Percentiles rank a stretch among this genome's conserved stretches.
Conservation (phyloP, 164 flowering plant species). For the Hamamelis virginiana region DNA sequence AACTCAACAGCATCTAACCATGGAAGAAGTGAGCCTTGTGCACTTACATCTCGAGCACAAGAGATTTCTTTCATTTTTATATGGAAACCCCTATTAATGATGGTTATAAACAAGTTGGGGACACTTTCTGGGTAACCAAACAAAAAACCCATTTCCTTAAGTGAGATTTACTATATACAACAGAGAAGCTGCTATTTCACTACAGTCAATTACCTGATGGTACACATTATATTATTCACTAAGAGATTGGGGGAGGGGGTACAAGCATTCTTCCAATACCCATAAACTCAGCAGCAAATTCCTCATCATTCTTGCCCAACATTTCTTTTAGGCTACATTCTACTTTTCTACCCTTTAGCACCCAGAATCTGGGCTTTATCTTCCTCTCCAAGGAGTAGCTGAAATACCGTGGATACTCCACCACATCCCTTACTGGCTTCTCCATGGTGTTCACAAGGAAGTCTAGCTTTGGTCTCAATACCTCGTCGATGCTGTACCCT, state of each 20-base stretch:
- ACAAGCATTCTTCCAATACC: constrained; percentile 38
- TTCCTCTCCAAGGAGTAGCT: constrained; percentile 89
- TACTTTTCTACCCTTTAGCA: constrained; percentile 54
- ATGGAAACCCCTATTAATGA: no score
- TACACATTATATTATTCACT: background rate
- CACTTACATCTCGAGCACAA: no score
- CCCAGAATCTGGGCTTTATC: constrained; percentile 78
- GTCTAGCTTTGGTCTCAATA: constrained; percentile 74
- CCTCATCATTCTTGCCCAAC: constrained; percentile 84
- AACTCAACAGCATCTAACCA: no score
- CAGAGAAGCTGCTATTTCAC: no score
- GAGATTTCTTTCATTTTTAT: no score
- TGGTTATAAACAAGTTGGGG: no score
- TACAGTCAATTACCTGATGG: background rate
- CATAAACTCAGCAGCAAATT: constrained; percentile 70
- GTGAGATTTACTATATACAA: no score
- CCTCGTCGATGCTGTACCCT: constrained; percentile 82
- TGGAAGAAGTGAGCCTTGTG: no score
- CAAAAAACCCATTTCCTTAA: no score
- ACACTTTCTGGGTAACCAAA: no score
- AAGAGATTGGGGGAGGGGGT: constrained; percentile 27
- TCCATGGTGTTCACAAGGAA: constrained; percentile 73
- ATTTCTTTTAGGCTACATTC: constrained; percentile 76
- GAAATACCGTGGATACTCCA: constrained; percentile 84
- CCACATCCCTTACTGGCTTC: constrained; percentile 61